phyloP scores from a whole-genome alignment of 306 rosid species.

The Comarum palustre region DNA sequence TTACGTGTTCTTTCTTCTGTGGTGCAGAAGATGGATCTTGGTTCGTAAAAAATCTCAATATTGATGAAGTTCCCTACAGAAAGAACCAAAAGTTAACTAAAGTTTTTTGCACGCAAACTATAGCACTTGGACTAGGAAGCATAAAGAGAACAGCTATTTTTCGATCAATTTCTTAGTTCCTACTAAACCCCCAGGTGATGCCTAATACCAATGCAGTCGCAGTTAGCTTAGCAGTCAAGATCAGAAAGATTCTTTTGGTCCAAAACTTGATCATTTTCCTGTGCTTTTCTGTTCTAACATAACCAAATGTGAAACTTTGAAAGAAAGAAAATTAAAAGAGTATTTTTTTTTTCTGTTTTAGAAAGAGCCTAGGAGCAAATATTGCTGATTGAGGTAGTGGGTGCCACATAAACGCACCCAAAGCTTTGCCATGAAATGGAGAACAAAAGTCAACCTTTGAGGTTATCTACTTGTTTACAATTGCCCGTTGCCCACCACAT shows the following conservation, averaged over 20 bases:
- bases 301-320: not conserved
- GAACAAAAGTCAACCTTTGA: not conserved
- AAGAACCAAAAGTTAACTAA: not conserved
- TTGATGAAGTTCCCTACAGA: constrained; percentile 62
- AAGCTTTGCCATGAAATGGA: not conserved
- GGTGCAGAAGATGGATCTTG: constrained; percentile 36
- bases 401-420: not conserved
- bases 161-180: not conserved
- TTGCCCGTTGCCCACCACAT: not conserved
- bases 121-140: not conserved
- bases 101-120: not conserved
- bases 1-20: constrained; percentile 41
- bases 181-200: not conserved
- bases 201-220: not conserved
- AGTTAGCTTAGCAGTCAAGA: not conserved
- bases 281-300: not conserved
- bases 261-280: not conserved
- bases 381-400: too few species aligned
- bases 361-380: not conserved
- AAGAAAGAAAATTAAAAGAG: not conserved
- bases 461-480: not conserved
- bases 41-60: constrained; percentile 57
- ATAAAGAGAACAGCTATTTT: not conserved
- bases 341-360: too few species aligned
- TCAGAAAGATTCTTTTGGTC: not conserved